These are phyloP conservation scores for Paraphysoderma sedebokerense DNA, from an alignment of 371 early-diverging fungal species.

Conservation along the genomic window DNA sequence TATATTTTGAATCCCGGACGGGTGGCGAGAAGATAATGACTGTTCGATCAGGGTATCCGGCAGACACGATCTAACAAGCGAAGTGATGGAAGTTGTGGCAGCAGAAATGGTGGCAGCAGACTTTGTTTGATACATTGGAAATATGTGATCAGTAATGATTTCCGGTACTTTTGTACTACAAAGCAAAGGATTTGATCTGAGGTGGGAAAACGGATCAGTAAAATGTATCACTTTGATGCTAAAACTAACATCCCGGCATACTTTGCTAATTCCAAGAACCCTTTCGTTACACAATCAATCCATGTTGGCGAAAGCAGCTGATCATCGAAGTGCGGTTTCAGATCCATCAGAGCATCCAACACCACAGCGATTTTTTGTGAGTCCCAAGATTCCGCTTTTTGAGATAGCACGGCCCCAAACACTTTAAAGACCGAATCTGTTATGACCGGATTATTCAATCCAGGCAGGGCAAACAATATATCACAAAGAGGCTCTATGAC, in stretches of 20 bases:
- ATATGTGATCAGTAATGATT: constrained; percentile 43
- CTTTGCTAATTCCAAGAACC: constrained; percentile 44
- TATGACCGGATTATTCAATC: not conserved
- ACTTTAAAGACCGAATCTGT: not conserved
- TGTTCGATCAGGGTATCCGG: constrained; percentile 42
- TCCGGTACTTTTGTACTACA: constrained; percentile 37
- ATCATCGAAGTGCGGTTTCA: constrained; percentile 74
- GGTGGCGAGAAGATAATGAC: constrained; percentile 17
- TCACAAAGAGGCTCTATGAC: not conserved
- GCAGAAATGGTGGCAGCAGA: constrained; percentile 32
- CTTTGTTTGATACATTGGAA: constrained; percentile 53
- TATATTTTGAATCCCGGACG: constrained; percentile 19
- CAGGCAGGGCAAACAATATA: not conserved
- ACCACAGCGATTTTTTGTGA: not conserved
- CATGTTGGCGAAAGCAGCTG: constrained; percentile 61
- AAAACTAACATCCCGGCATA: constrained; percentile 9
- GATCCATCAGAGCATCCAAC: constrained; percentile 42
- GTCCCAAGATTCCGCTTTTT: not conserved
- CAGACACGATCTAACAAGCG: constrained; percentile 48
- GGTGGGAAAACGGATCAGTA: constrained; percentile 5
- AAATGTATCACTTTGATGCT: constrained; percentile 8
- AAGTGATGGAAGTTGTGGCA: constrained; percentile 43
- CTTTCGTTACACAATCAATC: constrained; percentile 58
- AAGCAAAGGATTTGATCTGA: constrained; percentile 18
- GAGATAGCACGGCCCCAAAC: not conserved